Conservation (phyloP, 2,329 filamentous ascomycete genomes). For the Beauveria rudraprayagi region DNA sequence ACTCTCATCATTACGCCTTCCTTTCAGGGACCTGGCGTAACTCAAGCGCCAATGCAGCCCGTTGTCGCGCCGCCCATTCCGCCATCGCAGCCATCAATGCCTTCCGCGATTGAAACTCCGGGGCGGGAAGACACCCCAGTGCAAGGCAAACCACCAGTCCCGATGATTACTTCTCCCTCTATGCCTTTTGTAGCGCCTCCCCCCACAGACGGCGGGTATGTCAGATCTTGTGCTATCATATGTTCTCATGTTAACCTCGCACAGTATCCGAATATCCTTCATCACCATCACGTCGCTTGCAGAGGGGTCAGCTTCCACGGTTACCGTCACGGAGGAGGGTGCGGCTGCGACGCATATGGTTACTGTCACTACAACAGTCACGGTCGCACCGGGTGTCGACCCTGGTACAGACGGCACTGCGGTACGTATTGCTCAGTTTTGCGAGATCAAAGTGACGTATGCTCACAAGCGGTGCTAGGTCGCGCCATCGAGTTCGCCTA, state of each 20-base stretch:
- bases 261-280: background rate
- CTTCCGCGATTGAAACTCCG: no score
- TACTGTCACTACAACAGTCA: background rate
- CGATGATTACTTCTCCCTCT: no score
- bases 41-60: background rate
- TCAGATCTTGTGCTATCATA: background rate
- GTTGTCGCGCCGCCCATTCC: no score
- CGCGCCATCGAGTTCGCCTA: background rate
- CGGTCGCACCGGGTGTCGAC: background rate
- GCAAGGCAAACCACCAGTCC: no score
- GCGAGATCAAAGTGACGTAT: no score
- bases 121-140: no score
- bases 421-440: no score
- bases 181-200: background rate
- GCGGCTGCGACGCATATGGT: background rate
- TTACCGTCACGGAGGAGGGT: background rate
- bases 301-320: background rate
- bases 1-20: background rate
- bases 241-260: background rate
- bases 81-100: background rate
- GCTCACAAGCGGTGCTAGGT: background rate
- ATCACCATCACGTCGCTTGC: background rate
- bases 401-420: no score
- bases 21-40: background rate
- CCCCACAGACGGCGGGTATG: background rate